These are phyloP conservation scores for Mortierella antarctica DNA, from an alignment of 192 early-diverging fungal species.

Conservation along the genomic window DNA sequence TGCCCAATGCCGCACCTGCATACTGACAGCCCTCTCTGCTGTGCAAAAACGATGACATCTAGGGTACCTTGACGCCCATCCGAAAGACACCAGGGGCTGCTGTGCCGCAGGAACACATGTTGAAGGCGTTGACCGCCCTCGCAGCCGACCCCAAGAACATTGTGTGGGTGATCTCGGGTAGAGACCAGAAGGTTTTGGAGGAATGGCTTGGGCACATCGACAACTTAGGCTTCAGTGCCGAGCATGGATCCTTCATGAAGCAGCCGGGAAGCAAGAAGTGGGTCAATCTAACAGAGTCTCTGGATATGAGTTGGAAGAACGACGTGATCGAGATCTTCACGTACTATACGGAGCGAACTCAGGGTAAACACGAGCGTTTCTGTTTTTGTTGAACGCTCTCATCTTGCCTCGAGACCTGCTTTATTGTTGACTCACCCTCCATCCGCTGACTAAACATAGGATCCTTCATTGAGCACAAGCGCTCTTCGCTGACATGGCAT, in stretches of 20 bases:
- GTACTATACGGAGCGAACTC: constrained; percentile 95
- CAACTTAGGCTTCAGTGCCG: constrained; percentile 87
- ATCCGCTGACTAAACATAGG: constrained; percentile 9
- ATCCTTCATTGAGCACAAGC: constrained; percentile 93
- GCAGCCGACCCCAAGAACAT: constrained; percentile 83
- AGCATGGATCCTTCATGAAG: constrained; percentile 95
- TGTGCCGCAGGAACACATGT: constrained; percentile 84
- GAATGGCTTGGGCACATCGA: constrained; percentile 84
- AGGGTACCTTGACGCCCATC: constrained; percentile 96
- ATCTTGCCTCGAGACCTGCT: neutral
- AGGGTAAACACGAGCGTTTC: constrained; percentile 50
- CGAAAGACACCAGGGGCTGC: constrained; percentile 85
- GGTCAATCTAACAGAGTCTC: constrained; percentile 75
- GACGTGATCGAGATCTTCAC: constrained; percentile 93
- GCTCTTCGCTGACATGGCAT: constrained; percentile 95
- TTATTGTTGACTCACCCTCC: neutral
- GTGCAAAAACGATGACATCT: constrained; percentile 4
- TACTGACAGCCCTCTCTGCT: neutral
- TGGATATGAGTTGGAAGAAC: constrained; percentile 93
- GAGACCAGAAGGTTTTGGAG: constrained; percentile 86
- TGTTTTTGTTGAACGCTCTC: neutral
- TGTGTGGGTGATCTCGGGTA: constrained; percentile 92
- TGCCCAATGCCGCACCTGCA: neutral
- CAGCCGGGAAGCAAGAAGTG: constrained; percentile 79
- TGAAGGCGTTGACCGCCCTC: constrained; percentile 76